These are phyloP conservation scores for Pestalotiopsis sp. DNA, from an alignment of 2,329 filamentous ascomycete genomes.

Conservation along the genomic window DNA sequence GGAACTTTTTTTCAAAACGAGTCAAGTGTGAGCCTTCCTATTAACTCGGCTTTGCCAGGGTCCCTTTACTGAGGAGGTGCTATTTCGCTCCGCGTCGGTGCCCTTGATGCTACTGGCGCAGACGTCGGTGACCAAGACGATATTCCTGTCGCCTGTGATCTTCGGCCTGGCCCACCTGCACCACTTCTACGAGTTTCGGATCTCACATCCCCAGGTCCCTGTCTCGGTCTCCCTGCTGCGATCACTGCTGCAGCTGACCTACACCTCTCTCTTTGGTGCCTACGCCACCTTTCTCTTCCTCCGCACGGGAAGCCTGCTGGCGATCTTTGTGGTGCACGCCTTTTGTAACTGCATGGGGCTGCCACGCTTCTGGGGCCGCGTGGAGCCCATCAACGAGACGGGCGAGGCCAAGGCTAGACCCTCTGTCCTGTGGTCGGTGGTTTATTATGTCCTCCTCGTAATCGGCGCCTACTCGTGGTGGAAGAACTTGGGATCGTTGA, in stretches of 20 bases:
- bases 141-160: constrained; percentile 83
- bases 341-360: constrained; percentile 95
- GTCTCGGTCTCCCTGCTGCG: constrained; percentile 65
- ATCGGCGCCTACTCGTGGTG: constrained; percentile 74
- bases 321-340: constrained; percentile 75
- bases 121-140: constrained; percentile 57
- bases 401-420: constrained; percentile 23
- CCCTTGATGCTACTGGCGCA: constrained; percentile 78
- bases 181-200: constrained; percentile 92
- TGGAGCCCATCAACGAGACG: constrained; percentile 52
- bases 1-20: constrained; percentile 33
- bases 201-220: constrained; percentile 75
- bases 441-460: constrained; percentile 79
- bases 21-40: constrained; percentile 1
- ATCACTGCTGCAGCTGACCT: constrained; percentile 81
- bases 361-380: constrained; percentile 80
- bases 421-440: constrained; percentile 67
- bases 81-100: constrained; percentile 87
- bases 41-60: constrained; percentile 53
- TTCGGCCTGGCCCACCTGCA: constrained; percentile 94
- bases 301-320: constrained; percentile 78
- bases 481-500: constrained; percentile 70
- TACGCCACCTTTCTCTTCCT: constrained; percentile 90
- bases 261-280: constrained; percentile 91
- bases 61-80: constrained; percentile 87